A percentile compares a stretch with the other conserved stretches of the same genome.
Conservation (phyloP, 2,329 filamentous ascomycete species). For the Exutisphaerella laricina region DNA sequence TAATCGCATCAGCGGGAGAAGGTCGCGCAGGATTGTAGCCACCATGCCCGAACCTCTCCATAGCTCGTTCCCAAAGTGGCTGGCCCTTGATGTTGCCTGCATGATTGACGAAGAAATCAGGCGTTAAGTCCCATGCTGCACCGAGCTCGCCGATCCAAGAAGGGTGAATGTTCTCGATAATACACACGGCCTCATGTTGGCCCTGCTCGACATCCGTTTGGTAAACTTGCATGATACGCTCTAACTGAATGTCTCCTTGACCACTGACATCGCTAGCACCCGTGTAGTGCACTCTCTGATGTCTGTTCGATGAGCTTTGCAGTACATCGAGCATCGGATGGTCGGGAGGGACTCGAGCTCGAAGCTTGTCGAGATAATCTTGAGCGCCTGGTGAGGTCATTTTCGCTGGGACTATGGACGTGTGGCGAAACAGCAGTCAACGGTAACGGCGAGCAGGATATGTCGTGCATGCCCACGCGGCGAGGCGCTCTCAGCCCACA, state of each 20-base stretch:
- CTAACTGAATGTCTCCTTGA: background rate
- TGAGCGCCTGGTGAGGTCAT: too few relatives aligned
- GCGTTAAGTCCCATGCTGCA: conserved; percentile 2
- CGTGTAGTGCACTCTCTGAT: background rate
- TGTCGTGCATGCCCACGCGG: too few relatives aligned
- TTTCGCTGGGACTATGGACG: too few relatives aligned
- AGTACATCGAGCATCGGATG: background rate
- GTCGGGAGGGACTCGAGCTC: too few relatives aligned
- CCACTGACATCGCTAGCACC: background rate
- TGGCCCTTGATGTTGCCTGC: background rate
- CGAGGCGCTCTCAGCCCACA: too few relatives aligned
- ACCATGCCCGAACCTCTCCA: too few relatives aligned
- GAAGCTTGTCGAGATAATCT: too few relatives aligned
- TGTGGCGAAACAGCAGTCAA: too few relatives aligned
- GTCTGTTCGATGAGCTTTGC: background rate
- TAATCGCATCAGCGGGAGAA: background rate
- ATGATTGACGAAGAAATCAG: conserved; percentile 5
- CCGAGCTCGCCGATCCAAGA: conserved; percentile 1
- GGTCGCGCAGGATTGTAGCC: background rate
- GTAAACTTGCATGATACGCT: background rate
- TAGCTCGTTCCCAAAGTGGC: background rate
- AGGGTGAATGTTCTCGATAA: conserved; percentile 8
- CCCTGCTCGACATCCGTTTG: background rate
- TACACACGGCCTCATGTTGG: background rate
- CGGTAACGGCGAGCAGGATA: too few relatives aligned